Evolutionary conservation across 2,329 filamentous ascomycete genomes (phyloP).

Genomic region (Tetracladium maxilliforme): DNA sequence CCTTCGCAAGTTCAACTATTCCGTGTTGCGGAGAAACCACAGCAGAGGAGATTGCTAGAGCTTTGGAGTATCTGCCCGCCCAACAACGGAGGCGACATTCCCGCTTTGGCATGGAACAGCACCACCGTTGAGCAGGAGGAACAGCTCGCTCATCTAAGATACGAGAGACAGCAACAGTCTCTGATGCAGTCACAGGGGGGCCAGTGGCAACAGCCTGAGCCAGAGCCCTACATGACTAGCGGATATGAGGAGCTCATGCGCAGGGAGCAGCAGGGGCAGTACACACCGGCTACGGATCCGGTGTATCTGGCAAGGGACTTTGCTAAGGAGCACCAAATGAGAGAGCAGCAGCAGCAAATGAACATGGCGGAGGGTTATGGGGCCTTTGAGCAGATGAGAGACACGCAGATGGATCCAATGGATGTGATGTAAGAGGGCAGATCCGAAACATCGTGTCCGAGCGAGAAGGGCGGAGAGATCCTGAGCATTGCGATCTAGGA

Average conservation of each 20-base stretch:
- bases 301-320: conserved; percentile 38
- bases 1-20: conserved; percentile 68
- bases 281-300: conserved; percentile 48
- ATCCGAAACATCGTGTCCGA: no score
- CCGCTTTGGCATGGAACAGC: conserved; percentile 38
- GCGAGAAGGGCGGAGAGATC: no score
- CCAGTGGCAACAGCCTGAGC: conserved; percentile 20
- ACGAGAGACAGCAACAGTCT: conserved; percentile 27
- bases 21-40: conserved; percentile 54
- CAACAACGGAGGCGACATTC: conserved; percentile 37
- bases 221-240: conserved; percentile 72
- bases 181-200: conserved; percentile 17
- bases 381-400: conserved; percentile 37
- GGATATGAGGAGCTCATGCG: conserved; percentile 62
- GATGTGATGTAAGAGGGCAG: conserved; percentile 26
- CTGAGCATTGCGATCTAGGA: no score
- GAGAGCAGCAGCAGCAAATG: conserved; percentile 17
- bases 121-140: conserved; percentile 40
- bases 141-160: conserved; percentile 39
- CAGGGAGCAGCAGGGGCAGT: conserved; percentile 45
- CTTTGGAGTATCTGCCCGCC: conserved; percentile 76
- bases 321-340: conserved; percentile 30
- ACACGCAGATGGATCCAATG: conserved; percentile 34
- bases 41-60: conserved; percentile 63
- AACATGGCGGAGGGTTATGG: conserved; percentile 59